These are phyloP conservation scores for Trichophyton schoenleinii DNA, from an alignment of 2,329 filamentous ascomycete genomes.

Conservation along the genomic window DNA sequence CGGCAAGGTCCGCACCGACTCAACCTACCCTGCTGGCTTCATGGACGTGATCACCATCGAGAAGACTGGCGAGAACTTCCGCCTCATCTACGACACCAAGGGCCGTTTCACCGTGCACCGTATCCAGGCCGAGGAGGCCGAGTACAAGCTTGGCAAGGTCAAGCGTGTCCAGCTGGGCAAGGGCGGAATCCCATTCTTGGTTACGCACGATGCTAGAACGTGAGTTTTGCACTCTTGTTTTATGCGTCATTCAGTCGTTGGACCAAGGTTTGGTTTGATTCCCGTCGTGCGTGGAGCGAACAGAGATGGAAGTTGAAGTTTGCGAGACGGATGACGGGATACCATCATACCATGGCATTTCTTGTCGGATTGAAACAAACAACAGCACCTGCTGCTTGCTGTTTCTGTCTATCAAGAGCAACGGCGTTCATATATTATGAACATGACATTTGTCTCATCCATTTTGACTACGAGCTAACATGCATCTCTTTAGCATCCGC, in stretches of 20 bases:
- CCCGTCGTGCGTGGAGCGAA: constrained; percentile 10
- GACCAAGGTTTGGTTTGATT: constrained; percentile 88
- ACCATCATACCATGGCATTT: constrained; percentile 9
- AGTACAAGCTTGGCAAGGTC: constrained; percentile 99
- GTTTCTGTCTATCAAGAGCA: constrained; percentile 9
- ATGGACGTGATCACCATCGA: constrained; percentile 99
- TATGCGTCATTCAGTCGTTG: constrained; percentile 99
- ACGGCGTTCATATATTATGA: constrained; percentile 6
- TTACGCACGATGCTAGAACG: constrained; percentile 99
- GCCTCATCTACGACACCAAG: constrained; percentile 99
- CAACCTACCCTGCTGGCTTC: constrained; percentile 93
- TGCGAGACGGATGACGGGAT: constrained; percentile 1
- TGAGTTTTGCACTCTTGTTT: constrained; percentile 53
- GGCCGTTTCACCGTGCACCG: constrained; percentile 99
- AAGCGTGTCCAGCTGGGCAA: constrained; percentile 98
- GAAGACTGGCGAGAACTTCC: constrained; percentile 99
- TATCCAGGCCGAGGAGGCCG: constrained; percentile 95
- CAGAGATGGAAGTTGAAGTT: background rate
- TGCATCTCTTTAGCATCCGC: constrained; percentile 60
- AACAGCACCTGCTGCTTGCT: constrained; percentile 14
- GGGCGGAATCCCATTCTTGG: constrained; percentile 99
- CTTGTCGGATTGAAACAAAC: constrained; percentile 10
- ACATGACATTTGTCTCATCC: constrained; percentile 10
- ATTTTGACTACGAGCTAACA: constrained; percentile 23
- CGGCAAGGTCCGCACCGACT: constrained; percentile 97